Evolutionary conservation across 2,329 filamentous ascomycete species (phyloP).

Genomic region (Ambrosiella cleistominuta): DNA sequence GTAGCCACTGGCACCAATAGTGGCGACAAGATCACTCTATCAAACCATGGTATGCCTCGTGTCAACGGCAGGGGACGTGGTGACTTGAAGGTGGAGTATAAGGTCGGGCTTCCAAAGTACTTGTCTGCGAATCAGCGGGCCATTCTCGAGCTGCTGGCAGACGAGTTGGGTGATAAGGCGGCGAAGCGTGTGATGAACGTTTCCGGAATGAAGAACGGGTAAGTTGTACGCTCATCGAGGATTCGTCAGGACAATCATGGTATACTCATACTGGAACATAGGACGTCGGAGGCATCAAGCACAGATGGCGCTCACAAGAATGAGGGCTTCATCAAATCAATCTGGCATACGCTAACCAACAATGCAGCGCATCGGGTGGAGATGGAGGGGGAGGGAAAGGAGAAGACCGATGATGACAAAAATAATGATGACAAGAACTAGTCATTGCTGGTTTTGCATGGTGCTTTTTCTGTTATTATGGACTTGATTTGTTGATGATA

Average conservation of each 20-base stretch:
- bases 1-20: constrained; percentile 82
- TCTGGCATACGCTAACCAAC: constrained; percentile 86
- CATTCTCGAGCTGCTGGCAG: constrained; percentile 85
- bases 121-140: constrained; percentile 80
- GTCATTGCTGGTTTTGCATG: background rate
- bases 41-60: constrained; percentile 87
- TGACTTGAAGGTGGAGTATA: constrained; percentile 86
- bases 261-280: background rate
- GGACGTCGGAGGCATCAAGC: background rate
- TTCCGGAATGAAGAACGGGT: constrained; percentile 5
- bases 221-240: background rate
- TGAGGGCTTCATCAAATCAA: constrained; percentile 80
- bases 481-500: background rate
- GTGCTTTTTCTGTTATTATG: background rate
- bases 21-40: constrained; percentile 75
- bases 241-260: background rate
- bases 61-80: constrained; percentile 53
- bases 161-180: constrained; percentile 85
- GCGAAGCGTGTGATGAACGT: constrained; percentile 89
- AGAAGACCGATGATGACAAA: constrained; percentile 15
- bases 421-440: constrained; percentile 14
- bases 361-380: constrained; percentile 39
- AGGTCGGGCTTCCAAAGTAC: constrained; percentile 88
- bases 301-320: constrained; percentile 40
- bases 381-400: constrained; percentile 17